These are phyloP conservation scores for Nicotiana knightiana DNA, from an alignment of 257 asterid genomes.

Conservation along the genomic window DNA sequence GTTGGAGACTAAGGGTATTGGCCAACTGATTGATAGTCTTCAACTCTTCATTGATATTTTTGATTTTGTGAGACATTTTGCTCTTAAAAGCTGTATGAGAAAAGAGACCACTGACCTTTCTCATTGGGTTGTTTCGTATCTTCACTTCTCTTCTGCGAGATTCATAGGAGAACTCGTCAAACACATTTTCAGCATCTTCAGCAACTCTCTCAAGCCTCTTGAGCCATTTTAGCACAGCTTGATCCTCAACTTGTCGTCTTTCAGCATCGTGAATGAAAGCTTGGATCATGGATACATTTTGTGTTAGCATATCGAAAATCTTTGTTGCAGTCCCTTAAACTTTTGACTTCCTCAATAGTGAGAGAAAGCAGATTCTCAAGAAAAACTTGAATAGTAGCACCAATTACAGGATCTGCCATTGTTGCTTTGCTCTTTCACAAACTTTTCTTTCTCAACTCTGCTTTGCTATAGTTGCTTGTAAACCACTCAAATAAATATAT, in stretches of 20 bases:
- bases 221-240: slow-evolving; percentile 12
- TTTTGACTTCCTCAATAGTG: background rate
- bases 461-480: background rate
- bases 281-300: background rate
- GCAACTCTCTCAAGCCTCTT: slow-evolving; percentile 11
- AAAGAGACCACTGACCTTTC: background rate
- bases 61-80: slow-evolving; percentile 6
- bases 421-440: background rate
- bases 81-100: background rate
- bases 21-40: background rate
- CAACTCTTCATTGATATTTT: slow-evolving; percentile 6
- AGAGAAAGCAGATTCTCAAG: background rate
- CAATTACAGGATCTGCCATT: background rate
- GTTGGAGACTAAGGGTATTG: background rate
- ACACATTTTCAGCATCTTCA: slow-evolving; percentile 3
- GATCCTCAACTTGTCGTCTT: background rate
- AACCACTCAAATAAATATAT: background rate
- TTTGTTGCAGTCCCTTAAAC: background rate
- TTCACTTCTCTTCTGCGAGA: background rate
- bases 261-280: slow-evolving; percentile 12
- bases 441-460: background rate
- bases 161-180: slow-evolving; percentile 22
- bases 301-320: background rate
- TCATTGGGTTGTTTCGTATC: background rate
- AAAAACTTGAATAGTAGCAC: background rate